Evolutionary conservation across 306 rosid genomes (phyloP).

Genomic region (Casuarina glauca): DNA sequence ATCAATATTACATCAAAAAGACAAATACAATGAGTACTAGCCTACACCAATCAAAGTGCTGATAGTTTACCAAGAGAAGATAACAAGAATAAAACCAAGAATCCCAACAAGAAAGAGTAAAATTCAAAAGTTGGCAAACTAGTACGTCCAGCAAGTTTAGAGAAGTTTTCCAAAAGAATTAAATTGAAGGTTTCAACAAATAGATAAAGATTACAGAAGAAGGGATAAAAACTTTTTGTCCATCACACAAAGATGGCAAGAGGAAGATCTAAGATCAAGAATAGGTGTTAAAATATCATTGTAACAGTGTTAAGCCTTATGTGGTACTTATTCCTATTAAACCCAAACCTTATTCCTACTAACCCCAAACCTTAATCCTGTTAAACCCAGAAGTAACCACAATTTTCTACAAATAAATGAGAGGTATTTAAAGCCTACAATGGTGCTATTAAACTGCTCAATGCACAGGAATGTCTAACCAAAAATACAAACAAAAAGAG

Average conservation of each 20-base stretch:
- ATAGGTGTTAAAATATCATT: background rate
- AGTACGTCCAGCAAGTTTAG: no score
- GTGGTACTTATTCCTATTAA: background rate
- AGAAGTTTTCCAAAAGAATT: no score
- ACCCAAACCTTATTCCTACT: background rate
- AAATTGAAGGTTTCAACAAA: no score
- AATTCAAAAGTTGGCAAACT: background rate
- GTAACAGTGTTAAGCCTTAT: background rate
- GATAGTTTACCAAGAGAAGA: conserved; percentile 5
- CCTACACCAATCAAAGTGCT: background rate
- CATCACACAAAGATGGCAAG: no score
- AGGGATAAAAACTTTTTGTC: background rate
- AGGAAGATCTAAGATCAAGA: background rate
- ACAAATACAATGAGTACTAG: background rate
- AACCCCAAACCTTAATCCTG: background rate
- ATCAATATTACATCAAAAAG: background rate
- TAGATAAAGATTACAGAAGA: no score
- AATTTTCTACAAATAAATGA: no score
- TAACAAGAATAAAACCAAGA: background rate
- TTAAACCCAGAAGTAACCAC: background rate
- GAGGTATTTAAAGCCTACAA: no score
- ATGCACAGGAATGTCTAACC: no score
- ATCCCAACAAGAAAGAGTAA: background rate
- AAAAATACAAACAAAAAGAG: no score
- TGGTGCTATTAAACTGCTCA: no score